Evolutionary conservation across 371 early-diverging fungal species (phyloP), one percentile per base, ranked within the genome.

Genomic region (Antonospora locustae): DNA sequence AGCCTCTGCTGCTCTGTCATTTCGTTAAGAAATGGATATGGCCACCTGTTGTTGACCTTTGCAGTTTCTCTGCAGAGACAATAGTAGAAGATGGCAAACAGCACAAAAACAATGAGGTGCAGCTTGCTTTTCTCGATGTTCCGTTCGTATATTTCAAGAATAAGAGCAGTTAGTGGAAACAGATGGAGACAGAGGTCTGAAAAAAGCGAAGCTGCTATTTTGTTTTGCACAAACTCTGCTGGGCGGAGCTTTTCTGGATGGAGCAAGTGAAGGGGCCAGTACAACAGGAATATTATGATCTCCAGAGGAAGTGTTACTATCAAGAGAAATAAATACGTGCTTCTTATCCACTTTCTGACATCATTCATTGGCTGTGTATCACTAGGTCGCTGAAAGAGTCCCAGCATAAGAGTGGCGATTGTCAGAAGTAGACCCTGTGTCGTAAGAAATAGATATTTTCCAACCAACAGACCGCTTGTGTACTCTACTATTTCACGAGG

Each of bases 401-500:
- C 48, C 16, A 48, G 40, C 4, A 48, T 3, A n/a, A 56, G 14
- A 28, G 43, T 43, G 4, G 41, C 49, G 23, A 56, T 25, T n/a
- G 57, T 56, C 23, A 56, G 23, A 48, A 48, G 49, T 0, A 56
- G 25, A 36, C 57, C 28, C 16, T 48, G 25, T 12, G 39, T 38
- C 0, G 57, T 56, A 3, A 56, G 22, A 39, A 34, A 56, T 9
- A 56, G 37, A 39, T 56, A 48, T 23, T 39, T 56, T 6, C 43
- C 29, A 2, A 47, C 57, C 37, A 27, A 34, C n/a, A 56, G 22
- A 0, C 22, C 41, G 3, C 49, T 37, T n/a, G 22, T 6, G 11
- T 36, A 19, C 3, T 48, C 25, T 11, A 34, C 22, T 22, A 34
- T 22, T 20, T 56, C 57, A 28, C 29, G 27, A 29, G 57, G 45